Base-by-base conservation (phyloP, 495 filamentous ascomycete species). In the Schizothecium vesticola region DNA sequence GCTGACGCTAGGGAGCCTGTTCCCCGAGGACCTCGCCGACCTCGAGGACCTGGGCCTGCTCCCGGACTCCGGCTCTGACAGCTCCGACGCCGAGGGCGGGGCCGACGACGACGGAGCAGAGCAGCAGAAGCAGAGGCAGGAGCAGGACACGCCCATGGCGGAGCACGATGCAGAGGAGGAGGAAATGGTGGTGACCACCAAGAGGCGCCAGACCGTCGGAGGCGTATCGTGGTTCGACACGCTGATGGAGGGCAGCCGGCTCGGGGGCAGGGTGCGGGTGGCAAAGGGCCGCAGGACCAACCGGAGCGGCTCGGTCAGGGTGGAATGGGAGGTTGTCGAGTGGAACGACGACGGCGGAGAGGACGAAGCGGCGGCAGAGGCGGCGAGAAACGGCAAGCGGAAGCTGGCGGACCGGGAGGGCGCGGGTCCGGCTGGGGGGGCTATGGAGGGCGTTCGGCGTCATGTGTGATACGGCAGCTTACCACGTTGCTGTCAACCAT, bases 271-370 rank as follows among this genome's bases (percentile, higher is more conserved):
- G 22, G 76, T 93, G 73, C 89, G 87, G 76, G 79, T 85, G 67
- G 79, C 82, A 70, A 85, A 83, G 73, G 87, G 89, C 25, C 83
- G 85, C 1, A 77, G 82, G 59, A 79, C 80, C 24, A 87, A 83
- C 64, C 80, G 76, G 62, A 86, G 90, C 74, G 87, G 88, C 11
- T 81, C 78, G 16, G 85, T 85, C 16, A 85, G 80, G 28, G 83
- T 95, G 51, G 90, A 94, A 73, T 96, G 92, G 90, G 92, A 96
- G 78, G 81, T 97, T 68, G 85, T 87, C 56, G 93, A 97, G 76
- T 93, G 87, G 85, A 85, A 84, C 55, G 86, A 84, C 64, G 87
- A 84, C 60, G 86, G 83, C 55, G 82, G 80, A n/a, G 79, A 71
- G 57, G 89, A 90, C 68, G 89, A 83, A 7, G 68, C 79, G 81